Conservation (phyloP, 1,284 basidiomycete species). For the Heterobasidion annosum region DNA sequence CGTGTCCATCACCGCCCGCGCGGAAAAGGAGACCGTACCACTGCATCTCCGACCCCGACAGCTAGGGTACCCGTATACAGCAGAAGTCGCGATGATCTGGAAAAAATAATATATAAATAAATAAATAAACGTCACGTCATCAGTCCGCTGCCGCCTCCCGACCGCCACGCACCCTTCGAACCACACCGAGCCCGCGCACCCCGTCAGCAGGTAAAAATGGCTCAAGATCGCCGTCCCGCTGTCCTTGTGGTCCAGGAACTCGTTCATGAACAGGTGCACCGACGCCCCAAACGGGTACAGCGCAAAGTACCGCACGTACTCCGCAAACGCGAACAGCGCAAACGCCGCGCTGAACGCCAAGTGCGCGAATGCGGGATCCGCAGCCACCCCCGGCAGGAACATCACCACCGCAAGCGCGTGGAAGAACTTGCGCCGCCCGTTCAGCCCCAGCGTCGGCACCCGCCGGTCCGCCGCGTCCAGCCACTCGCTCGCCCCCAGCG, state of each 20-base stretch:
- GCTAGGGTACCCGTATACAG: constrained; percentile 88
- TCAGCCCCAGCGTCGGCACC: constrained; percentile 84
- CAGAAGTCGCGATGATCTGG: constrained; percentile 61
- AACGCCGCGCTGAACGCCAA: constrained; percentile 91
- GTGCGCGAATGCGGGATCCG: constrained; percentile 95
- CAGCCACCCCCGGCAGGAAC: constrained; percentile 89
- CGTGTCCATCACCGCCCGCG: neutral
- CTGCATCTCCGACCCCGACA: constrained; percentile 89
- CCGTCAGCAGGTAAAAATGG: constrained; percentile 95
- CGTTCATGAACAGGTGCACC: constrained; percentile 94
- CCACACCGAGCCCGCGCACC: constrained; percentile 92
- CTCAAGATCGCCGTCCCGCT: constrained; percentile 93
- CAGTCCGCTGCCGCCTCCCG: constrained; percentile 1
- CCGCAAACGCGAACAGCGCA: constrained; percentile 89
- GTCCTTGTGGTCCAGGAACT: constrained; percentile 95
- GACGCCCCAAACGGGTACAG: constrained; percentile 93
- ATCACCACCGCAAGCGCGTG: constrained; percentile 93
- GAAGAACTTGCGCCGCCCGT: constrained; percentile 96
- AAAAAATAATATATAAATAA: constrained; percentile 4
- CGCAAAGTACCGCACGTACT: constrained; percentile 97
- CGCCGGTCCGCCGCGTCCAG: constrained; percentile 83
- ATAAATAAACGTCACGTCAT: neutral
- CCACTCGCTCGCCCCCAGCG: constrained; percentile 49
- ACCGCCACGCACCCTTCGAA: constrained; percentile 71
- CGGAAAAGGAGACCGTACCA: constrained; percentile 41